Conservation (phyloP, 2,329 filamentous ascomycete genomes). For the Ophiostoma perfectum region DNA sequence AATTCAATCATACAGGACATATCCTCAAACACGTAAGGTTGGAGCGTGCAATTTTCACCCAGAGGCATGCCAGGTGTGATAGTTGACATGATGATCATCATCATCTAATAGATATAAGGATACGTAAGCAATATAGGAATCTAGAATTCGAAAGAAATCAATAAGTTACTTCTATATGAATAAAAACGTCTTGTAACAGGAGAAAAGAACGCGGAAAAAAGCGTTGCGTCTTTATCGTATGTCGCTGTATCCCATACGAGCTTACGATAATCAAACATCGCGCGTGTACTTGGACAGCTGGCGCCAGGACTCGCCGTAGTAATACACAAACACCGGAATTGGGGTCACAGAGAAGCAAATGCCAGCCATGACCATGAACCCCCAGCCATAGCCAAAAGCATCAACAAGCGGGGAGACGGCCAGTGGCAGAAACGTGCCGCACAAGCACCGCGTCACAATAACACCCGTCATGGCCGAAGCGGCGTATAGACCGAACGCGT, state of each 20-base stretch:
- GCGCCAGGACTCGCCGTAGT: conserved; percentile 49
- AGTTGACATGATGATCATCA: no score
- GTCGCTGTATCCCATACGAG: not conserved
- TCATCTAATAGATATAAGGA: no score
- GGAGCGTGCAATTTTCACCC: no score
- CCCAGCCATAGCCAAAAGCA: conserved; percentile 48
- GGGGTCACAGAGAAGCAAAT: conserved; percentile 43
- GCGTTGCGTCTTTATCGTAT: not conserved
- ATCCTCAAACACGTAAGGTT: no score
- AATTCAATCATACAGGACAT: no score
- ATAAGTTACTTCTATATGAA: no score
- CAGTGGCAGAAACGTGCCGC: conserved; percentile 54
- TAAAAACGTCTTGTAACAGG: no score
- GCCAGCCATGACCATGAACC: conserved; percentile 42
- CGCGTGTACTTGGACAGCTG: conserved; percentile 47
- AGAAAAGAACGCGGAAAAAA: not conserved
- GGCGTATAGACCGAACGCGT: conserved; percentile 51
- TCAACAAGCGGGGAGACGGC: conserved; percentile 44
- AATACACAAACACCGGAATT: conserved; percentile 46
- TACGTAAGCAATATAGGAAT: no score
- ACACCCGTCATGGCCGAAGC: conserved; percentile 54
- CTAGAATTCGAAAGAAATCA: no score
- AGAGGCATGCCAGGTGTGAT: no score
- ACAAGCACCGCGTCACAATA: conserved; percentile 51
- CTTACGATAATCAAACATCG: conserved; percentile 27